Conservation (phyloP, 2,329 filamentous ascomycete species). For the Paecilomyces niveus region DNA sequence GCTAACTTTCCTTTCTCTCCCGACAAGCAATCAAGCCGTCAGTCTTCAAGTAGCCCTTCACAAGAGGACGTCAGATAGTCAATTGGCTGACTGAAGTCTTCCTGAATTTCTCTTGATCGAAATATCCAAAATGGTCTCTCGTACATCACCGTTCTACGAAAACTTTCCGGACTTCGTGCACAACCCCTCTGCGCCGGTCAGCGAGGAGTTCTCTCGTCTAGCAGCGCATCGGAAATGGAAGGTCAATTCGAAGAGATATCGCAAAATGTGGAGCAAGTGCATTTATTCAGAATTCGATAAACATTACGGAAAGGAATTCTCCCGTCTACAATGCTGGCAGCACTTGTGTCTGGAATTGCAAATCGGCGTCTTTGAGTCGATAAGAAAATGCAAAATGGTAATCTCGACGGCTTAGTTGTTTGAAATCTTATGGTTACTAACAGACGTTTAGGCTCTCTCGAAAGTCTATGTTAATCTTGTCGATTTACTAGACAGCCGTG, state of each 20-base stretch:
- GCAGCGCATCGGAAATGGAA: constrained; percentile 14
- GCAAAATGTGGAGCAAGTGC: constrained; percentile 14
- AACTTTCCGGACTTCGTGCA: constrained; percentile 10
- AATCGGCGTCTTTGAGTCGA: constrained; percentile 12
- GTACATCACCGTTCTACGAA: constrained; percentile 4
- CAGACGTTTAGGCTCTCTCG: constrained; percentile 12
- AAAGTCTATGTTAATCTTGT: constrained; percentile 21
- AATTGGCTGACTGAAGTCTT: too few relatives aligned
- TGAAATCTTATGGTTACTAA: too few relatives aligned
- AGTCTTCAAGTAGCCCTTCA: too few relatives aligned
- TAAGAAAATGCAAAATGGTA: constrained; percentile 22
- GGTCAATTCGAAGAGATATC: constrained; percentile 12
- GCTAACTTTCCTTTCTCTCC: too few relatives aligned
- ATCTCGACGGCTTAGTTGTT: not conserved
- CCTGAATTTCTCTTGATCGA: not conserved
- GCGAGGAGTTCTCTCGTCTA: constrained; percentile 14
- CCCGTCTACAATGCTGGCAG: constrained; percentile 15
- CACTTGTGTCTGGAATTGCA: constrained; percentile 17
- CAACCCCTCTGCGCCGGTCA: constrained; percentile 8
- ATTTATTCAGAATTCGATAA: constrained; percentile 14
- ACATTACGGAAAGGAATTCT: constrained; percentile 6
- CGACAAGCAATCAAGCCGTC: too few relatives aligned
- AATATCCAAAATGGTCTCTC: not conserved
- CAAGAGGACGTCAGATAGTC: too few relatives aligned
- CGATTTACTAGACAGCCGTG: constrained; percentile 20